A percentile compares a stretch with the other conserved stretches of the same genome.
These are phyloP conservation scores for Kodamaea jinghongensis DNA, from an alignment of 805 yeast species.

Conservation along the genomic window DNA sequence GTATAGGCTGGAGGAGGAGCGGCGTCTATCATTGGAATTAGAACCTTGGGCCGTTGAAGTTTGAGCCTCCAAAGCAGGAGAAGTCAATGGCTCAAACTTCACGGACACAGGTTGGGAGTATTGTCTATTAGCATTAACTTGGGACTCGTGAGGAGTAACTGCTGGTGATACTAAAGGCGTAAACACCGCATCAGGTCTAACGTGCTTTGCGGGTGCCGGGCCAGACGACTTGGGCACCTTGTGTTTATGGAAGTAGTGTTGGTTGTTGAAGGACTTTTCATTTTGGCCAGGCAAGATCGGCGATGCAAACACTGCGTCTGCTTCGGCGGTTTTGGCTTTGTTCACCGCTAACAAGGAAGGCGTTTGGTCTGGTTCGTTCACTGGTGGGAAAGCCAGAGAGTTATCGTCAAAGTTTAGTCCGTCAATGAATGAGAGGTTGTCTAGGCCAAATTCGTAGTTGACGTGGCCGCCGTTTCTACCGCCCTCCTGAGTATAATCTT, in stretches of 20 bases:
- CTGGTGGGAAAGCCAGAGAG: constrained; percentile 30
- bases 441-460: constrained; percentile 23
- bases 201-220: constrained; percentile 27
- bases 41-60: constrained; percentile 18
- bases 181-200: constrained; percentile 60
- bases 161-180: constrained; percentile 80
- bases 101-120: constrained; percentile 19
- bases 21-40: constrained; percentile 26
- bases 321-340: constrained; percentile 6
- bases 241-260: constrained; percentile 39
- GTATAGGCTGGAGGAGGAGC: constrained; percentile 31
- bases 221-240: constrained; percentile 3
- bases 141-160: constrained; percentile 57
- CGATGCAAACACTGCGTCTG: constrained; percentile 19
- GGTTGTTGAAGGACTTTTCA: constrained; percentile 39
- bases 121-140: constrained; percentile 19
- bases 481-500: not conserved
- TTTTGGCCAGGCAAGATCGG: constrained; percentile 44
- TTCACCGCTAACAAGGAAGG: constrained; percentile 25
- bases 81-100: constrained; percentile 55
- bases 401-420: constrained; percentile 12
- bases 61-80: constrained; percentile 63
- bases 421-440: constrained; percentile 23
- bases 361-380: constrained; percentile 19
- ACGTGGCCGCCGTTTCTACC: not conserved